Evolutionary conservation across 768 basidiomycete genomes (phyloP).

Genomic region (Mycena rebaudengoi): DNA sequence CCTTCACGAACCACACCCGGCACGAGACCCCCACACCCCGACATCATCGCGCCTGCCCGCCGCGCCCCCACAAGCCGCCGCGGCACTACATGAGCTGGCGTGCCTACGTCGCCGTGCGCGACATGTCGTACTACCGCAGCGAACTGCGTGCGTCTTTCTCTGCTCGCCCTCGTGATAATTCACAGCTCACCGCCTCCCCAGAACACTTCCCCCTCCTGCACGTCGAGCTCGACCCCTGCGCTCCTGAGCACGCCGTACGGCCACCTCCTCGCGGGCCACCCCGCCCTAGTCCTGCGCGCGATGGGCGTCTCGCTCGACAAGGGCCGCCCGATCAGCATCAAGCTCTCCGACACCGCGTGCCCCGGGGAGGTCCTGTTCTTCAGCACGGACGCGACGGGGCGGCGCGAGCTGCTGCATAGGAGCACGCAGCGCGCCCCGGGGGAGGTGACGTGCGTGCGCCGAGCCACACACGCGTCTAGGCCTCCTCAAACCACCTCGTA

Average conservation of each 20-base stretch:
- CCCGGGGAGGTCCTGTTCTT: conserved; percentile 8
- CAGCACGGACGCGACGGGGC: background rate
- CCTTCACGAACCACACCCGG: conserved; percentile 8
- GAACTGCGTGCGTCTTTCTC: background rate
- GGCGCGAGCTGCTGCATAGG: conserved; percentile 7
- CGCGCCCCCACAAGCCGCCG: background rate
- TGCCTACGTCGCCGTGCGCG: conserved; percentile 7
- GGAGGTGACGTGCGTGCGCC: too few relatives aligned
- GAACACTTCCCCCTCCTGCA: conserved; percentile 15
- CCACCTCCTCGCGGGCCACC: conserved; percentile 6
- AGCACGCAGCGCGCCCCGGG: background rate
- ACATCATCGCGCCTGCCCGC: too few relatives aligned
- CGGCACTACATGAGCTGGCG: conserved; percentile 17
- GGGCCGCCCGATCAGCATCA: conserved; percentile 12
- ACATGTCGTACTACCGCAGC: background rate
- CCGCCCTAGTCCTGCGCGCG: conserved; percentile 6
- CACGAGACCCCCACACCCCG: background rate
- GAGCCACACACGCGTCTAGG: too few relatives aligned
- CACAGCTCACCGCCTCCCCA: background rate
- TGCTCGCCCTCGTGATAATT: background rate
- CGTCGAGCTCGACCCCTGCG: conserved; percentile 5
- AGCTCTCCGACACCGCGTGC: background rate
- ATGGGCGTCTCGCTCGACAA: conserved; percentile 18
- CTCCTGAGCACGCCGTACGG: conserved; percentile 9
- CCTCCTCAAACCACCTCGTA: too few relatives aligned